Evolutionary conservation across 176 grass and related monocot genomes (phyloP).

Genomic region (Rhynchospora pubera): DNA sequence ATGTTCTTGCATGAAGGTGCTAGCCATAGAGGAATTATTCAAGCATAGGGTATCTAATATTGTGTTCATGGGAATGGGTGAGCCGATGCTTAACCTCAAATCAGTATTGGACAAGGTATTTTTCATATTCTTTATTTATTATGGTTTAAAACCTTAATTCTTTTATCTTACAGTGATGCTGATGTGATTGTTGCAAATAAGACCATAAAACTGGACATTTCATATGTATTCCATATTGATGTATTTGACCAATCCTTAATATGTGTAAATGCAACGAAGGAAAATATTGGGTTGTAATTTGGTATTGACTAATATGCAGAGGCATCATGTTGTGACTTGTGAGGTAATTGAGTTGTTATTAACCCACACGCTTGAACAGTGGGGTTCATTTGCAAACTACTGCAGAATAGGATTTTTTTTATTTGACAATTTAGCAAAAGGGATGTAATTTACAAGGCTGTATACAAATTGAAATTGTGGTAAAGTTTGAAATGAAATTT

Average conservation of each 20-base stretch:
- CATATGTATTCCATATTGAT: not conserved
- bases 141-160: not conserved
- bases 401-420: not conserved
- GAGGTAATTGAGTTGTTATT: not conserved
- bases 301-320: not conserved
- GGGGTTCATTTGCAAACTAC: not conserved
- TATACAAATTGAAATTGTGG: not conserved
- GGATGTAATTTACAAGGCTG: not conserved
- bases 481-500: not conserved
- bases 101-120: conserved; percentile 84
- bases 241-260: not conserved
- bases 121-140: not conserved
- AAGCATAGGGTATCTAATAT: conserved; percentile 89
- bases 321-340: not conserved
- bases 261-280: not conserved
- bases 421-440: not conserved
- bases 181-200: not conserved
- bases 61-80: conserved; percentile 99
- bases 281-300: not conserved
- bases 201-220: not conserved
- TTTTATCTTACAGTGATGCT: not conserved
- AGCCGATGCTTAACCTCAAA: conserved; percentile 92
- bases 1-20: conserved; percentile 39
- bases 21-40: conserved; percentile 78
- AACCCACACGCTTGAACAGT: not conserved